Base-by-base conservation (phyloP, 2,329 filamentous ascomycete genomes). In the Cytospora piceae region DNA sequence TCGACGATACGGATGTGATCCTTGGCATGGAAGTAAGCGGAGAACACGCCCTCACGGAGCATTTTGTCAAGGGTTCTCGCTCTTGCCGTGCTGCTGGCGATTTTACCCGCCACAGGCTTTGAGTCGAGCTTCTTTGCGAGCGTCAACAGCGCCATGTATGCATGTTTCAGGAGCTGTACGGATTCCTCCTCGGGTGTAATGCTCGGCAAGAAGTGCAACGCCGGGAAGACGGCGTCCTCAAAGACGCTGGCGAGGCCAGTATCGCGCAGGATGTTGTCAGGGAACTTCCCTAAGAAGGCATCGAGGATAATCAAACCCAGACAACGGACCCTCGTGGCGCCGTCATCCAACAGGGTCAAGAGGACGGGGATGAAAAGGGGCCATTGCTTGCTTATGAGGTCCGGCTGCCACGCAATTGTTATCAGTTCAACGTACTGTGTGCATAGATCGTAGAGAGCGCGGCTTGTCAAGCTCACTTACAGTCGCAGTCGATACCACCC, bases 151-250 rank as follows among this genome's bases (percentile, higher is more conserved):
- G 88, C 87, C 9, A 83, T 81, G 69, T 93, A 96, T 0, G 90
- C 87, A 8, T 83, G 81, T 7, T 76, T 73, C 1, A 97, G 82
- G 3, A 97, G 78, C 1, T 73, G 72, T 2, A 90, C 73, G 4
- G 91, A 91, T 64, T 95, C 90, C 0, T 82, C 74, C 72, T 92
- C 90, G 0, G 91, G 87, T 0, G 92, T 97, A 52, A 96, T 79
- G 15, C 83, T 87, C 0, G 94, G 94, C 7, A 97, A 82, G 71
- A 88, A 91, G 9, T 90, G 82, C n/a, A 97, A 83, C 42, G 88
- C 87, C 0, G 92, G 91, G 69, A 89, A 83, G 2, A 92, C 77
- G 3, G 88, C 85, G 24, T 92, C 85, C 71, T 89, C 84, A 67
- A 94, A 90, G 31, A 94, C 84, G 17, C 82, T 78, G 27, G 83